Evolutionary conservation across 164 flowering plant species (phyloP).

Genomic region (Cinnamomum micranthum): DNA sequence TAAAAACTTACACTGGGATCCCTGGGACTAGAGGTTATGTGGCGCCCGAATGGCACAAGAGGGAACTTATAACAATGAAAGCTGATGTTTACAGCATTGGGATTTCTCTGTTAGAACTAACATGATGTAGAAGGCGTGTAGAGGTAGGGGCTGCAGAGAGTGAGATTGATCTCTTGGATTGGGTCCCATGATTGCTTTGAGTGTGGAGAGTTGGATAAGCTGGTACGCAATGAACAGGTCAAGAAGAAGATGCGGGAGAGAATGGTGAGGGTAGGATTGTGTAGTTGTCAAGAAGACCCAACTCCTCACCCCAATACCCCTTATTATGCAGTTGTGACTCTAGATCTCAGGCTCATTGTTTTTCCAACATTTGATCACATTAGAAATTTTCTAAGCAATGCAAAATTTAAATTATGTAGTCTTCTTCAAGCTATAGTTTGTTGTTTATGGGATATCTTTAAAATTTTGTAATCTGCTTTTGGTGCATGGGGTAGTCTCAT

Average conservation of each 20-base stretch:
- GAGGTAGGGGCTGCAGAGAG: constrained; percentile 10
- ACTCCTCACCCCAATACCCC: constrained; percentile 23
- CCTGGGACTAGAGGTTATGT: constrained; percentile 40
- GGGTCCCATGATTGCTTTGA: constrained; percentile 26
- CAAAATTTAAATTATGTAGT: no score
- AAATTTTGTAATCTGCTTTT: no score
- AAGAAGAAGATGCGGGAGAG: constrained; percentile 19
- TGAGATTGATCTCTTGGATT: constrained; percentile 23
- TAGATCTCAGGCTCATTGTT: no score
- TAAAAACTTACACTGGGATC: constrained; percentile 18
- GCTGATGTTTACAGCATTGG: constrained; percentile 37
- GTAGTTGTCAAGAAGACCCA: constrained; percentile 39
- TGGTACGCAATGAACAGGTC: constrained; percentile 13
- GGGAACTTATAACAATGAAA: constrained; percentile 25
- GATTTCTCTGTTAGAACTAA: constrained; percentile 25
- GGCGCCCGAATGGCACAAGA: constrained; percentile 38
- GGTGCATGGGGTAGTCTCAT: no score
- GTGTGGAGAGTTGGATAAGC: constrained; percentile 11
- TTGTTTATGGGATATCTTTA: no score
- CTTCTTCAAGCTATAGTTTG: no score
- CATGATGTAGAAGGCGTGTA: constrained; percentile 18
- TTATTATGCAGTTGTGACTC: no score
- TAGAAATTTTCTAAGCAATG: no score
- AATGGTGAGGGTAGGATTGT: constrained; percentile 28
- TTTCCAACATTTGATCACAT: no score